Evolutionary conservation across 164 flowering plant species (phyloP), one percentile per base, ranked within the genome.

Genomic region (Umbilicus rupestris): DNA sequence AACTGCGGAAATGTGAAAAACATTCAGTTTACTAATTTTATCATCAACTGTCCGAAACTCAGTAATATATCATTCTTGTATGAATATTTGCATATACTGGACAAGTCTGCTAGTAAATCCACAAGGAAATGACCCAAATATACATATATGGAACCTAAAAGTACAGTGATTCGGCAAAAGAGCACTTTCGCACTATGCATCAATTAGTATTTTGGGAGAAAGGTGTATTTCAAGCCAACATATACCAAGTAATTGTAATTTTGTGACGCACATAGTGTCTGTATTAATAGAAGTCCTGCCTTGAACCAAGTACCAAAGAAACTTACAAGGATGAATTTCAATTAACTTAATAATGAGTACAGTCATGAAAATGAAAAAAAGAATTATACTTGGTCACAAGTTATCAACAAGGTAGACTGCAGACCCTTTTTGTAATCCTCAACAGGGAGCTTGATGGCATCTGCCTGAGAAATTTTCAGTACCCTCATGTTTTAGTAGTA

Each of bases 351-450:
- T 45, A 45, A n/a, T n/a, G 0, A 45, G 49, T 45, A 45, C 10
- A 45, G 1, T 3, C 19, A 15, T 14, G 28, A 7, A 14, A 62
- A 68, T 37, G 69, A 70, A 44, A 68, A 47, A 74, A 72, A n/a
- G n/a, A n/a, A n/a, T n/a, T n/a, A n/a, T n/a, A n/a, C n/a, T n/a
- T n/a, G n/a, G 45, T 26, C 88, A 72, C 77, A 76, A 49, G 87
- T 84, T 64, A 84, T 72, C 73, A 85, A 74, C 42, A 85, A 68
- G 57, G 82, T 78, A 47, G 83, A 74, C 68, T 73, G 82, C 57
- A 76, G 79, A 70, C 82, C 85, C 68, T 73, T 71, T 64, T 41
- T 62, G 71, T 33, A 69, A 50, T 81, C 84, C 75, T 66, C 76
- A 70, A 46, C 55, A 22, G 79, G 78, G 55, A 78, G n/a, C n/a